phyloP scores from a whole-genome alignment of 768 basidiomycete genomes.

The Dentipellis fragilis region DNA sequence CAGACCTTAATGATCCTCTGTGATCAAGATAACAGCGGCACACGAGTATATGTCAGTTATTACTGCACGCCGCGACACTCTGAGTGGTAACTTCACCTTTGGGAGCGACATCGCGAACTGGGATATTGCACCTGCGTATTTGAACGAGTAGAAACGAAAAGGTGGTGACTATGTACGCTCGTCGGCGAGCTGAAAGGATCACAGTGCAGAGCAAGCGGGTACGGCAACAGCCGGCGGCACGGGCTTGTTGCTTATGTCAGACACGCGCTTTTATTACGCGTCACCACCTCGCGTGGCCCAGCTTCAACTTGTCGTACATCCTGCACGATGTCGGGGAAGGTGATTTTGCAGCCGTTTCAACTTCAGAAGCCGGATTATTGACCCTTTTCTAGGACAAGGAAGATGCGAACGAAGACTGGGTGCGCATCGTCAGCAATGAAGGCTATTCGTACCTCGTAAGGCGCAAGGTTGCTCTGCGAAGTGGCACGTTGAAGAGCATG shows the following conservation, averaged over 20 bases:
- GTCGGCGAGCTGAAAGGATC: not conserved
- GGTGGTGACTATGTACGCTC: not conserved
- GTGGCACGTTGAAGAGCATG: constrained; percentile 77
- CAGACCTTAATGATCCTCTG: constrained; percentile 47
- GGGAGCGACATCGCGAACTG: constrained; percentile 35
- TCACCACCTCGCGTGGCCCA: not conserved
- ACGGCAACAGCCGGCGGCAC: not conserved
- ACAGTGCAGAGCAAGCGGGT: not conserved
- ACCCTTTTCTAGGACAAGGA: not conserved
- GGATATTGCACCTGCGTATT: not conserved
- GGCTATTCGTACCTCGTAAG: constrained; percentile 75
- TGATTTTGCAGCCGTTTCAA: not conserved
- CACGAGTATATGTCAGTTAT: not conserved
- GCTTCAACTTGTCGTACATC: not conserved
- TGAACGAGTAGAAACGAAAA: not conserved
- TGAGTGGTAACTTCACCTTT: constrained; percentile 29
- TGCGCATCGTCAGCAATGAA: constrained; percentile 66
- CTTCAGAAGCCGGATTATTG: not conserved
- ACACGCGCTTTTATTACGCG: not conserved
- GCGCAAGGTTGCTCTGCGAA: constrained; percentile 63
- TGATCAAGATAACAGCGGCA: constrained; percentile 10
- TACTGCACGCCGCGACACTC: too few species aligned
- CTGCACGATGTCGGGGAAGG: not conserved
- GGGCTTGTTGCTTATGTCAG: not conserved
- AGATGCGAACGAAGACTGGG: constrained; percentile 45